Evolutionary conservation across 2,329 filamentous ascomycete genomes (phyloP).

Genomic region (Rutstroemia sp.): DNA sequence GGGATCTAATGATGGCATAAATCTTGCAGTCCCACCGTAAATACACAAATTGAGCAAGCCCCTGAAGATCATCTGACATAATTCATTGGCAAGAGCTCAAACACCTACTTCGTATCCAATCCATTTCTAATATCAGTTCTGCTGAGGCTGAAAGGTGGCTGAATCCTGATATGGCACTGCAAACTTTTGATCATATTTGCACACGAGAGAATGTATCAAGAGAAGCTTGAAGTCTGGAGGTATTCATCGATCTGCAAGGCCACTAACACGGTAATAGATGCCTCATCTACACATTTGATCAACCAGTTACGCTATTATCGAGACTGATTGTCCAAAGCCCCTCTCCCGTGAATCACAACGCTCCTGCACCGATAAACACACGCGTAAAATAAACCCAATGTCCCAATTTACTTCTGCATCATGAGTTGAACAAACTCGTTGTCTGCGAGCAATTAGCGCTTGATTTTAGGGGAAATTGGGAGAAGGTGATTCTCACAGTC

Average conservation of each 20-base stretch:
- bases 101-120: too few relatives aligned
- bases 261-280: not conserved
- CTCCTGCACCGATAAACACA: slow-evolving; percentile 1
- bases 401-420: slow-evolving; percentile 73
- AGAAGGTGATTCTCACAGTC: slow-evolving; percentile 58
- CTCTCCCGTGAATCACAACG: slow-evolving; percentile 14
- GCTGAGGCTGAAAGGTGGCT: too few relatives aligned
- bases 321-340: slow-evolving; percentile 10
- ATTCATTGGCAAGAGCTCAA: too few relatives aligned
- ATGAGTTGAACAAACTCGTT: slow-evolving; percentile 92
- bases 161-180: too few relatives aligned
- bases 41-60: too few relatives aligned
- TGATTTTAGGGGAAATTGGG: not conserved
- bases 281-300: slow-evolving; percentile 2
- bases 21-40: too few relatives aligned
- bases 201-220: too few relatives aligned
- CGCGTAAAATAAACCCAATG: slow-evolving; percentile 12
- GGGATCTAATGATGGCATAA: too few relatives aligned
- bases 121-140: too few relatives aligned
- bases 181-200: too few relatives aligned
- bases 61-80: too few relatives aligned
- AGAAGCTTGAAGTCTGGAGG: not conserved
- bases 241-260: slow-evolving; percentile 3
- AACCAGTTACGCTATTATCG: not conserved
- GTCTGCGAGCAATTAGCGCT: slow-evolving; percentile 44